Evolutionary conservation across 139 green algal genomes (phyloP), one percentile per base, ranked within the genome.

Genomic region (Chlamydomonas eustigma): DNA sequence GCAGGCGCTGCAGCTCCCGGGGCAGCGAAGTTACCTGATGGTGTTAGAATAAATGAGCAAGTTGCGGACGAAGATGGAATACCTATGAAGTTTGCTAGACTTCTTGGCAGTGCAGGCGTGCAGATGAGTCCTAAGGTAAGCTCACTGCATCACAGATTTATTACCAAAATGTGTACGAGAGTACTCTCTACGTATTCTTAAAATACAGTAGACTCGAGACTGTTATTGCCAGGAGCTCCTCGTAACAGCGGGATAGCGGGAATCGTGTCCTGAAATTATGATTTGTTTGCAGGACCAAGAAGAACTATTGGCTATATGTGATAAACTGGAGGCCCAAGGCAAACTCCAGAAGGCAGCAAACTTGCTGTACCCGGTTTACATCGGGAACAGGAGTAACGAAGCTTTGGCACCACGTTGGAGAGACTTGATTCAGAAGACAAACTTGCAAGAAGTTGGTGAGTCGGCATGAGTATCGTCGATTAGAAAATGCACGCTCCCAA

Each of bases 321-420:
- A 38, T 25, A 75, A 51, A 38, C 37, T 75, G 68, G 68, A 58
- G 37, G 28, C 12, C 22, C 38, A 75, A 28, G 35, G 37, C 4
- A 75, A 63, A 28, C 64, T 75, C 25, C 68, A 75, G 37, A 75
- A 75, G 38, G 68, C 68, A 4, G 68, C 68, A n/a, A 75, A 75
- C 37, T 38, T 75, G 5, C n/a, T 75, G 37, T 75, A 75, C 25
- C 5, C 4, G 8, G 38, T 32, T n/a, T 22, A 51, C 37, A 22
- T 75, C 6, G 37, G 8, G 22, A 35, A 75, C 37, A n/a, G 6
- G 4, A 25, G 34, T 24, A 75, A 75, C 68, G 68, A 75, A 5
- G 37, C 18, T 37, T 8, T 75, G 68, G 30, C 30, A 58, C 8
- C 12, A 22, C 68, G 38, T 8, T 75, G 68, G 68, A 4, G 28